phyloP scores from a whole-genome alignment of 805 yeast species.

The Vanderwaltozyma verrucispora region DNA sequence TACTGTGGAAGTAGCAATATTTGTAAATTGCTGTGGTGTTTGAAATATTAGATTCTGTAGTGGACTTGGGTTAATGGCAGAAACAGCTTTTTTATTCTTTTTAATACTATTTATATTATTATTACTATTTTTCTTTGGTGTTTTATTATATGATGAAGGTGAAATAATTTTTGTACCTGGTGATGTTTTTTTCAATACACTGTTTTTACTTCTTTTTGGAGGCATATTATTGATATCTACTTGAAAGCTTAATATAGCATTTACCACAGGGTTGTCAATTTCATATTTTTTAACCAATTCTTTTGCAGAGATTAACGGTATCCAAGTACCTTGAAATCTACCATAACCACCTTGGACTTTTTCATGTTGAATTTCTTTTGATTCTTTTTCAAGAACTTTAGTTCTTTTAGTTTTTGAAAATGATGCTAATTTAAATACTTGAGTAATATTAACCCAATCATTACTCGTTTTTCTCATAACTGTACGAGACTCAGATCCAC shows the following conservation, averaged over 20 bases:
- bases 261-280: slow-evolving; percentile 40
- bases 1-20: slow-evolving; percentile 3
- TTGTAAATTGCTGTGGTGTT: slow-evolving; percentile 20
- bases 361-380: slow-evolving; percentile 60
- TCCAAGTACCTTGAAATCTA: slow-evolving; percentile 80
- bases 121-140: slow-evolving; percentile 19
- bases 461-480: slow-evolving; percentile 80
- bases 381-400: slow-evolving; percentile 63
- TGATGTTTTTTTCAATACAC: slow-evolving; percentile 21
- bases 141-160: slow-evolving; percentile 27
- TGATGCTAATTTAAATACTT: slow-evolving; percentile 65
- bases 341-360: slow-evolving; percentile 84
- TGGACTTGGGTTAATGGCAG: slow-evolving; percentile 23
- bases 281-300: slow-evolving; percentile 44
- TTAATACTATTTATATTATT: neutral
- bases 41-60: slow-evolving; percentile 23
- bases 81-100: neutral
- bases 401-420: slow-evolving; percentile 75
- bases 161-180: slow-evolving; percentile 24
- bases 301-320: slow-evolving; percentile 57
- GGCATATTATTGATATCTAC: slow-evolving; percentile 38
- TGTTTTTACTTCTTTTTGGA: slow-evolving; percentile 31
- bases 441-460: slow-evolving; percentile 90
- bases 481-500: slow-evolving; percentile 32
- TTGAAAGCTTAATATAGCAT: slow-evolving; percentile 42